Evolutionary conservation across 106 monocot species (phyloP).

Genomic region (Agapanthus africanus): DNA sequence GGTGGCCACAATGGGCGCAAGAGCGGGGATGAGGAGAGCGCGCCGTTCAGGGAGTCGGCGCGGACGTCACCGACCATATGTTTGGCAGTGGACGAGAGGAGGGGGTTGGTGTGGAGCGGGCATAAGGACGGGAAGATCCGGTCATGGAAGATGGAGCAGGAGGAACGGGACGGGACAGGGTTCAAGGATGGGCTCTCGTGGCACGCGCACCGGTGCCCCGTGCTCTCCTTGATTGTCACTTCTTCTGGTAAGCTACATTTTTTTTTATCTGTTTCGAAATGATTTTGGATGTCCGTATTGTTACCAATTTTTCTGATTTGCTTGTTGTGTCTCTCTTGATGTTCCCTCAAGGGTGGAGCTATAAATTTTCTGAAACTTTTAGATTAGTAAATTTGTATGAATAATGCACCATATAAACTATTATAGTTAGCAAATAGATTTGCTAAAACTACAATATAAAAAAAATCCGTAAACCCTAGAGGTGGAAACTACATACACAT

Average conservation of each 20-base stretch:
- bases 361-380: too few relatives aligned
- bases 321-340: not conserved
- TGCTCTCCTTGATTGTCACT: conserved; percentile 27
- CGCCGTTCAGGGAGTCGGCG: conserved; percentile 42
- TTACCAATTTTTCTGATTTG: too few relatives aligned
- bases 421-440: too few relatives aligned
- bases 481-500: too few relatives aligned
- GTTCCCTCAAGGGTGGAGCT: too few relatives aligned
- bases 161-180: not conserved
- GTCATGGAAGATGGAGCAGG: conserved; percentile 24
- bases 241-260: conserved; percentile 5
- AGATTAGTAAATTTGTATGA: too few relatives aligned
- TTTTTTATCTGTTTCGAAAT: too few relatives aligned
- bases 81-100: conserved; percentile 25
- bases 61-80: conserved; percentile 33
- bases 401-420: too few relatives aligned
- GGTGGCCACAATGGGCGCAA: not conserved
- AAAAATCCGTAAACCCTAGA: too few relatives aligned
- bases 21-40: conserved; percentile 52
- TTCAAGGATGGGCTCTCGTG: conserved; percentile 32
- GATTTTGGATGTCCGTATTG: not conserved
- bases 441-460: too few relatives aligned
- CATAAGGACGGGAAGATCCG: conserved; percentile 43
- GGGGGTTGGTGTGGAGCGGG: conserved; percentile 29
- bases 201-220: conserved; percentile 30